A percentile compares a stretch with the other conserved stretches of the same genome.
Evolutionary conservation across 1,284 basidiomycete genomes (phyloP).

Genomic region (Sparassis latifolia): DNA sequence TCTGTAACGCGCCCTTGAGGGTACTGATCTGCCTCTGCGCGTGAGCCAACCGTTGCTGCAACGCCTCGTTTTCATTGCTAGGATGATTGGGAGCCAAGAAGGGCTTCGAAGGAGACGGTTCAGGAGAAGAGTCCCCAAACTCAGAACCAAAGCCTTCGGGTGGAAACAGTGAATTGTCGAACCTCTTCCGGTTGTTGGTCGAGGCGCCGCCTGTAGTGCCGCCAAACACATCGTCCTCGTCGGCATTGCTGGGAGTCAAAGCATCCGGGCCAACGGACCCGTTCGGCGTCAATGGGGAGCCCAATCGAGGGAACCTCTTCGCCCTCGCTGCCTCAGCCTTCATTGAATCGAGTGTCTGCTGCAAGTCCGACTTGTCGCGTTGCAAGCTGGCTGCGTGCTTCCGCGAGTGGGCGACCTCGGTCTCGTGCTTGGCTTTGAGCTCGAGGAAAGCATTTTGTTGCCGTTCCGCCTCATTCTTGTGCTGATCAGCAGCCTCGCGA

Average conservation of each 20-base stretch:
- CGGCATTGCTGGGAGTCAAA: slow-evolving; percentile 52
- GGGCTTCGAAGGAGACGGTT: slow-evolving; percentile 53
- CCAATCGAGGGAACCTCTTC: slow-evolving; percentile 54
- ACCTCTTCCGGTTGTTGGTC: slow-evolving; percentile 50
- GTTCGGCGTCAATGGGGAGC: slow-evolving; percentile 65
- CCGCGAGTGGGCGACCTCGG: slow-evolving; percentile 85
- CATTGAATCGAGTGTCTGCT: slow-evolving; percentile 71
- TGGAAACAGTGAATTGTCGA: slow-evolving; percentile 51
- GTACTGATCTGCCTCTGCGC: slow-evolving; percentile 79
- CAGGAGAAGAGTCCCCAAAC: slow-evolving; percentile 46
- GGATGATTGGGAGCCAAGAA: slow-evolving; percentile 68
- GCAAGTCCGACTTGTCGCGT: slow-evolving; percentile 89
- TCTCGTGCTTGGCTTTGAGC: slow-evolving; percentile 86
- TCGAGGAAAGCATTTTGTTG: slow-evolving; percentile 63
- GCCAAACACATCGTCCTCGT: slow-evolving; percentile 66
- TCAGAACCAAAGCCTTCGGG: slow-evolving; percentile 42
- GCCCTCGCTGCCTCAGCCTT: slow-evolving; percentile 65
- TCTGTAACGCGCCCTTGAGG: slow-evolving; percentile 67
- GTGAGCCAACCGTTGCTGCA: slow-evolving; percentile 75
- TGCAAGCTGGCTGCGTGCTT: slow-evolving; percentile 83
- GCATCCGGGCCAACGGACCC: slow-evolving; percentile 41
- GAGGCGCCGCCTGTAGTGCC: slow-evolving; percentile 54
- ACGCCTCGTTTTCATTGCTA: slow-evolving; percentile 70
- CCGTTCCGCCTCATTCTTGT: slow-evolving; percentile 84
- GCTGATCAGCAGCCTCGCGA: slow-evolving; percentile 75